Percentiles rank a stretch among this genome's conserved stretches.
phyloP scores from a whole-genome alignment of 1,284 basidiomycete genomes.

The Ceratobasidium sp. region DNA sequence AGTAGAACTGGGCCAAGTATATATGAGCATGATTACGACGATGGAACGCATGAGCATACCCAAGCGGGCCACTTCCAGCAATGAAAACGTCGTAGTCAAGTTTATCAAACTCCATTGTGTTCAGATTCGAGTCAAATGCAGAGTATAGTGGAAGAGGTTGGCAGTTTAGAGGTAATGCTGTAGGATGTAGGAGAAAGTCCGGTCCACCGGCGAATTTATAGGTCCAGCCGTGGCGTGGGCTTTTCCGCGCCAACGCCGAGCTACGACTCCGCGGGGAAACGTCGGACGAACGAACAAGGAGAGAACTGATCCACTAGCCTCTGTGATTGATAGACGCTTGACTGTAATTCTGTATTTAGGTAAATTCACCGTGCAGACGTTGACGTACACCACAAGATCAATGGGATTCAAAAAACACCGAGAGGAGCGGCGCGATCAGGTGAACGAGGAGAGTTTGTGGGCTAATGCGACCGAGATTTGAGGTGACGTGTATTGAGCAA shows the following conservation, averaged over 20 bases:
- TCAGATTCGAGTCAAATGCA: neutral
- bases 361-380: conserved; percentile 5
- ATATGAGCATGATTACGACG: neutral
- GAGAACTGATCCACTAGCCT: neutral
- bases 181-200: neutral
- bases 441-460: too few relatives aligned
- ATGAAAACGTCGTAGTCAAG: conserved; percentile 21
- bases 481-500: too few relatives aligned
- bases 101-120: neutral
- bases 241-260: neutral
- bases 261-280: neutral
- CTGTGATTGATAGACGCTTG: neutral
- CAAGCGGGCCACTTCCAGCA: conserved; percentile 16
- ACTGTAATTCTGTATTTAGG: neutral
- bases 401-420: too few relatives aligned
- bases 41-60: conserved; percentile 6
- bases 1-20: neutral
- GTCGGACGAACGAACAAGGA: neutral
- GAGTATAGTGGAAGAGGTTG: neutral
- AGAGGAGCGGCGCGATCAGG: too few relatives aligned
- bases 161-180: neutral
- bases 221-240: neutral
- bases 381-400: too few relatives aligned
- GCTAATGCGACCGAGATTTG: too few relatives aligned
- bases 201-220: conserved; percentile 3